Conservation (phyloP, 148 eudicot species). For the Pharnaceum exiguum region DNA sequence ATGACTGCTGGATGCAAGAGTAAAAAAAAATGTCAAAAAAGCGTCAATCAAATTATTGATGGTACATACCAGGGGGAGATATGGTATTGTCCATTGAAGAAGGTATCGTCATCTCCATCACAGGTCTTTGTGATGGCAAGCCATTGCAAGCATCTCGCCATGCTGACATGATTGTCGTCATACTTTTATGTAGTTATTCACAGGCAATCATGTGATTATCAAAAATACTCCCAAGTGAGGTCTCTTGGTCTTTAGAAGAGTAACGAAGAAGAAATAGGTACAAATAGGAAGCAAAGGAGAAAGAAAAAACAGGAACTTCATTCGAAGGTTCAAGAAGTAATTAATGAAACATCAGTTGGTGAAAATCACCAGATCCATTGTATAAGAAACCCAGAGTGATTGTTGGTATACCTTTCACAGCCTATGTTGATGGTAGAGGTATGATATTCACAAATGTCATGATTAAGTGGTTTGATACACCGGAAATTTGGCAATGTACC, state of each 20-base stretch:
- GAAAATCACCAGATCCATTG: no score
- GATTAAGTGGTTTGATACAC: slow-evolving; percentile 31
- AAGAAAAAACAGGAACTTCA: no score
- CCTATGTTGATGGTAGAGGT: slow-evolving; percentile 74
- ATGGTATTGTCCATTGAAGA: slow-evolving; percentile 60
- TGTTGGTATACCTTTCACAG: slow-evolving; percentile 50
- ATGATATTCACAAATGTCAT: slow-evolving; percentile 66
- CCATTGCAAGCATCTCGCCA: slow-evolving; percentile 53
- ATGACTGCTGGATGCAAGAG: no score
- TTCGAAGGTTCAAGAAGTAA: no score
- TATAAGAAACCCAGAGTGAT: background rate
- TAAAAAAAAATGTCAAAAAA: no score
- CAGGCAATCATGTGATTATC: background rate
- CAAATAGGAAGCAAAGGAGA: no score
- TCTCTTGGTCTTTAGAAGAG: background rate
- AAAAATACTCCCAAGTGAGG: no score
- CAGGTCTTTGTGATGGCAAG: slow-evolving; percentile 57
- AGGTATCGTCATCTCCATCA: slow-evolving; percentile 80
- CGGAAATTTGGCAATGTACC: slow-evolving; percentile 50
- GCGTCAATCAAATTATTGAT: no score
- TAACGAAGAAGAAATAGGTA: no score
- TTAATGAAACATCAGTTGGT: no score
- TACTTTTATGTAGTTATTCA: slow-evolving; percentile 23
- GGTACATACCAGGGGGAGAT: slow-evolving; percentile 54
- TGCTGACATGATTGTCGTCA: slow-evolving; percentile 59